Evolutionary conservation across 1,284 basidiomycete species (phyloP).

Genomic region (Austroboletus niveus): DNA sequence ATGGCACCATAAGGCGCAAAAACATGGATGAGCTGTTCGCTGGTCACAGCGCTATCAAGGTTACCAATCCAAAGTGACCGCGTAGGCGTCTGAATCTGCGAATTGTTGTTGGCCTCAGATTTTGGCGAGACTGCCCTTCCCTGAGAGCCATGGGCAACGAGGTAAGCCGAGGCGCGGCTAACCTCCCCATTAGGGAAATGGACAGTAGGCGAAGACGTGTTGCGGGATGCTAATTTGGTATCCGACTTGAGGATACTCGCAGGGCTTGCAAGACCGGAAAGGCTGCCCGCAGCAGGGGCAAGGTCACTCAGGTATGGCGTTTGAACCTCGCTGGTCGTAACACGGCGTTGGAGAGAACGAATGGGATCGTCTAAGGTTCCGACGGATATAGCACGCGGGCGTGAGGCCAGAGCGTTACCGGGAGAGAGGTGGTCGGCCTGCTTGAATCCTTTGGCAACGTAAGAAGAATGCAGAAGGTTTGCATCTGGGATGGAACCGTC

Average conservation of each 20-base stretch:
- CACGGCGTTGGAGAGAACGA: conserved; percentile 61
- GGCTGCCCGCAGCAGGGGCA: conserved; percentile 36
- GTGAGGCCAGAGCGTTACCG: conserved; percentile 41
- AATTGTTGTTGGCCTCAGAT: conserved; percentile 58
- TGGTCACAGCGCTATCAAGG: conserved; percentile 89
- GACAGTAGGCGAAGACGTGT: conserved; percentile 54
- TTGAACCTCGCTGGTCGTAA: conserved; percentile 54
- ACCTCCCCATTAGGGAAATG: conserved; percentile 68
- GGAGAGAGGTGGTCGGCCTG: conserved; percentile 62
- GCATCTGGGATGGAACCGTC: conserved; percentile 51
- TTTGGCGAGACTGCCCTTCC: conserved; percentile 78
- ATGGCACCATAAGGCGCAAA: conserved; percentile 97
- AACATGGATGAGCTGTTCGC: conserved; percentile 90
- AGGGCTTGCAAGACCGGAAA: conserved; percentile 46
- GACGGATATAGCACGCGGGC: conserved; percentile 89
- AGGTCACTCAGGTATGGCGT: conserved; percentile 58
- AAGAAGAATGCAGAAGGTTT: conserved; percentile 51
- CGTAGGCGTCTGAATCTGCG: conserved; percentile 87
- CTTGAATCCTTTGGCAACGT: conserved; percentile 73
- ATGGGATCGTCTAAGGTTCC: conserved; percentile 83
- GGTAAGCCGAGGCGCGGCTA: conserved; percentile 62
- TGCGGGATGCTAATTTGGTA: conserved; percentile 51
- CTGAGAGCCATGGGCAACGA: conserved; percentile 60
- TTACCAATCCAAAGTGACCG: conserved; percentile 98
- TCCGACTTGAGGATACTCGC: conserved; percentile 56